These are phyloP conservation scores for Boletus rufocinnamomeus DNA, from an alignment of 768 basidiomycete species.

Conservation along the genomic window DNA sequence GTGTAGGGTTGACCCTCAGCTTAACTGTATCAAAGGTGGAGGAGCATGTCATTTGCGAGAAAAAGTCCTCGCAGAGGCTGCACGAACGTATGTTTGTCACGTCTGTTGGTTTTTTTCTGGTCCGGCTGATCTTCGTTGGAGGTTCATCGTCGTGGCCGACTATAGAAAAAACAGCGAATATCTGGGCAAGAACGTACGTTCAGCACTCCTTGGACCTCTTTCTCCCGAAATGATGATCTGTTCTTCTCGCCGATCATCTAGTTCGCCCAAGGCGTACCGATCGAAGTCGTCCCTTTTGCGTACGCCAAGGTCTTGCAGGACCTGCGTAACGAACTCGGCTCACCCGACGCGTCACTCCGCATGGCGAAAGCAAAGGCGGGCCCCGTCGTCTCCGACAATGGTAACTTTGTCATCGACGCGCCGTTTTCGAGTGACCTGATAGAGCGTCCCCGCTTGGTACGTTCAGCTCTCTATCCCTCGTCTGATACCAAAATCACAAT, in stretches of 20 bases:
- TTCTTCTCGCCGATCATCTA: constrained; percentile 30
- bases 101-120: background rate
- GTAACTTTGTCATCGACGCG: constrained; percentile 97
- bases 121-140: constrained; percentile 55
- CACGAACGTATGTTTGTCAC: constrained; percentile 58
- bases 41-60: constrained; percentile 96
- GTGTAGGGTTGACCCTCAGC: constrained; percentile 73
- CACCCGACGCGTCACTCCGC: constrained; percentile 73
- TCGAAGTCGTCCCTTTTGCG: constrained; percentile 97
- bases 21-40: constrained; percentile 97
- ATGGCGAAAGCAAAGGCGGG: constrained; percentile 96
- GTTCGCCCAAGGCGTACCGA: constrained; percentile 89
- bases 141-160: constrained; percentile 88
- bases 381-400: constrained; percentile 95
- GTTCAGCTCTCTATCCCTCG: background rate
- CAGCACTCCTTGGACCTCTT: background rate
- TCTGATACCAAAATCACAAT: background rate
- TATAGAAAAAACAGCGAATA: constrained; percentile 88
- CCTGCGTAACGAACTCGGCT: constrained; percentile 59
- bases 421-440: constrained; percentile 76
- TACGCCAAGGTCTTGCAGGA: constrained; percentile 85
- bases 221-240: fast-evolving
- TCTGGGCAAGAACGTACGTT: constrained; percentile 79
- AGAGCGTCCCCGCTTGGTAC: constrained; percentile 62
- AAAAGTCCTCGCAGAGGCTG: constrained; percentile 97